Evolutionary conservation across 2,329 filamentous ascomycete species (phyloP).

Genomic region (Aspergillus terreus): DNA sequence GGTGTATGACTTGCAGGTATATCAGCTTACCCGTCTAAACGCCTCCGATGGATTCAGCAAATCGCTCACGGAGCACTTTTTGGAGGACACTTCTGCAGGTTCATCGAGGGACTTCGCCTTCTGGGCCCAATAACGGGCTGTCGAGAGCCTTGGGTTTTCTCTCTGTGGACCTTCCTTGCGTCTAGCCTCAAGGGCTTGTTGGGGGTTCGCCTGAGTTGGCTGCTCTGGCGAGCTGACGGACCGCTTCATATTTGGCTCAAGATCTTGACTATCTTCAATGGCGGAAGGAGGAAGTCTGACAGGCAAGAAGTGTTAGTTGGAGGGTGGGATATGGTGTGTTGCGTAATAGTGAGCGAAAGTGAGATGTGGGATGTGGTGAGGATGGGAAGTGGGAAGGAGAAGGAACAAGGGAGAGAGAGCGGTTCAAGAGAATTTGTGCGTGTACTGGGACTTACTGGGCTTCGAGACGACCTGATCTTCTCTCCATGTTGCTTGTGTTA

Average conservation of each 20-base stretch:
- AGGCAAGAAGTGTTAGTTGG: not conserved
- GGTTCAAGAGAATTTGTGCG: not conserved
- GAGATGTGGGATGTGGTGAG: not conserved
- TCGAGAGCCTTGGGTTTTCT: constrained; percentile 1
- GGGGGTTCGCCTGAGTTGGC: not conserved
- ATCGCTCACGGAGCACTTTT: not conserved
- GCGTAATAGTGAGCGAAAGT: not conserved
- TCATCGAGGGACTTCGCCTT: constrained; percentile 7
- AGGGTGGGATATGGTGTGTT: not conserved
- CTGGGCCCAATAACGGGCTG: constrained; percentile 5
- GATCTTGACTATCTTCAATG: not conserved
- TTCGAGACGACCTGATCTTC: too few species aligned
- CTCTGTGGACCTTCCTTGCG: not conserved
- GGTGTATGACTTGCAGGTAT: not conserved
- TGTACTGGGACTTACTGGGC: not conserved
- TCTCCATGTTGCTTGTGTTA: too few species aligned
- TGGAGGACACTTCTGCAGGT: constrained; percentile 1
- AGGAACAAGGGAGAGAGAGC: not conserved
- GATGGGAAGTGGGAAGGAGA: not conserved
- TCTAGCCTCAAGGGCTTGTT: not conserved
- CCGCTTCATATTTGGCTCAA: too few species aligned
- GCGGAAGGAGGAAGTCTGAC: not conserved
- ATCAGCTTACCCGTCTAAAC: not conserved
- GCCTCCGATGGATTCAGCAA: not conserved
- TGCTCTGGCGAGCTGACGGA: too few species aligned